phyloP scores from a whole-genome alignment of 1,284 basidiomycete species.

The Ganoderma sinense region DNA sequence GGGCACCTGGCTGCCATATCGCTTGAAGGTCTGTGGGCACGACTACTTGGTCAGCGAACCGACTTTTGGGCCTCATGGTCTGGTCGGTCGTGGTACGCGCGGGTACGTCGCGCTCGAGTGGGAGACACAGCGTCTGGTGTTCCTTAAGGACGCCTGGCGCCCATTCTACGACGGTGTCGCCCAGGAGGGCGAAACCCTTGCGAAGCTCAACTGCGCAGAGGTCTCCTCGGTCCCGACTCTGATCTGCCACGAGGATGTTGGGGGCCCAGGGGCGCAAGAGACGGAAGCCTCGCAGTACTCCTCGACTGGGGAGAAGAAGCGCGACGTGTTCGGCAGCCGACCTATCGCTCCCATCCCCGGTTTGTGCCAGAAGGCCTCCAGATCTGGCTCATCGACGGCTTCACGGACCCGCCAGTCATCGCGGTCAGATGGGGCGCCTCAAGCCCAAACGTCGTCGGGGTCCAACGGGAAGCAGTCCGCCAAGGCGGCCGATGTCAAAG shows the following conservation, averaged over 20 bases:
- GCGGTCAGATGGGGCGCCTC: neutral
- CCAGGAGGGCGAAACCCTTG: neutral
- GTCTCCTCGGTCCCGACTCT: neutral
- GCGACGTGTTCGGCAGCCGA: neutral
- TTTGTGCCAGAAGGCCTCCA: neutral
- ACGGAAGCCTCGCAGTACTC: neutral
- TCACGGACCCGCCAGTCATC: neutral
- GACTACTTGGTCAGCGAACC: conserved; percentile 2
- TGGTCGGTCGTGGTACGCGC: conserved; percentile 11
- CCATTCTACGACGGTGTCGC: neutral
- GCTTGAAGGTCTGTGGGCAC: conserved; percentile 5
- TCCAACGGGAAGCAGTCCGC: neutral
- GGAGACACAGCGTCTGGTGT: conserved; percentile 8
- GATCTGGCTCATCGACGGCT: neutral
- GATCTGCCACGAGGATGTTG: neutral
- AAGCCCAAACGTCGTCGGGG: neutral
- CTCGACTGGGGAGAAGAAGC: neutral
- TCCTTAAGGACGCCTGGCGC: conserved; percentile 15
- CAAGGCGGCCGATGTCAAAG: neutral
- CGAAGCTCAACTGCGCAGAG: neutral
- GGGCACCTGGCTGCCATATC: conserved; percentile 6
- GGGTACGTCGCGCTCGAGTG: conserved; percentile 11
- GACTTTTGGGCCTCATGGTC: neutral
- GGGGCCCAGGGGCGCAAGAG: neutral
- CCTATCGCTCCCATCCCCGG: neutral